phyloP scores from a whole-genome alignment of 2,329 filamentous ascomycete species.

The Exserohilum turcica region DNA sequence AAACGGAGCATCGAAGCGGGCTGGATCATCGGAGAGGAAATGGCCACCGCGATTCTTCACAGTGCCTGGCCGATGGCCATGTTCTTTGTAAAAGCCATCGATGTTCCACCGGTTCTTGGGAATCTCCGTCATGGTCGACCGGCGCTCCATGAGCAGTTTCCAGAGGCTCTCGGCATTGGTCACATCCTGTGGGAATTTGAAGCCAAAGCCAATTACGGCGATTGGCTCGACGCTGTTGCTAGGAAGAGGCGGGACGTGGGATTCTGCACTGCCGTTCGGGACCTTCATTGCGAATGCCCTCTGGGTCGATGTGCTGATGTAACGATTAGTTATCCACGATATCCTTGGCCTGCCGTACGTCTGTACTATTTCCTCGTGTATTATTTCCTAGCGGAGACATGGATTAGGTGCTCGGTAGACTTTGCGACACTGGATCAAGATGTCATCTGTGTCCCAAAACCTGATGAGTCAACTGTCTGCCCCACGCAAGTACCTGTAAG shows the following conservation, averaged over 20 bases:
- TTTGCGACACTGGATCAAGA: no score
- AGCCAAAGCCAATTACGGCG: constrained; percentile 47
- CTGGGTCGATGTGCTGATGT: background rate
- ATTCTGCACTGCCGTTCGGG: background rate
- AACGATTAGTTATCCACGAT: no score
- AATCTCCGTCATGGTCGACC: constrained; percentile 19
- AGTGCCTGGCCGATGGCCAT: constrained; percentile 12
- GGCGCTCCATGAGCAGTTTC: constrained; percentile 25
- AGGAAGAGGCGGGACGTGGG: background rate
- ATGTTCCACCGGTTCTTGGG: constrained; percentile 27
- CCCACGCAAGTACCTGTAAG: no score
- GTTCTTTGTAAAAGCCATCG: constrained; percentile 23
- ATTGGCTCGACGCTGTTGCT: constrained; percentile 6
- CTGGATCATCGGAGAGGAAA: constrained; percentile 25
- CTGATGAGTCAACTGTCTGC: no score
- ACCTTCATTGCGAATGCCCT: background rate
- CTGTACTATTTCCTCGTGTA: no score
- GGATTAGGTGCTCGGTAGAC: no score
- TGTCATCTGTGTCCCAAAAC: no score
- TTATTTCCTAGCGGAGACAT: no score
- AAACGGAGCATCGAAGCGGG: constrained; percentile 31
- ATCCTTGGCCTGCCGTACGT: background rate
- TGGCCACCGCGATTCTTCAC: constrained; percentile 22
- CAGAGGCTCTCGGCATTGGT: constrained; percentile 23
- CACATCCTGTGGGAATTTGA: constrained; percentile 30